These are phyloP conservation scores for Endotrypanum monterogeii DNA, from an alignment of 208 protist genomes.

Conservation along the genomic window DNA sequence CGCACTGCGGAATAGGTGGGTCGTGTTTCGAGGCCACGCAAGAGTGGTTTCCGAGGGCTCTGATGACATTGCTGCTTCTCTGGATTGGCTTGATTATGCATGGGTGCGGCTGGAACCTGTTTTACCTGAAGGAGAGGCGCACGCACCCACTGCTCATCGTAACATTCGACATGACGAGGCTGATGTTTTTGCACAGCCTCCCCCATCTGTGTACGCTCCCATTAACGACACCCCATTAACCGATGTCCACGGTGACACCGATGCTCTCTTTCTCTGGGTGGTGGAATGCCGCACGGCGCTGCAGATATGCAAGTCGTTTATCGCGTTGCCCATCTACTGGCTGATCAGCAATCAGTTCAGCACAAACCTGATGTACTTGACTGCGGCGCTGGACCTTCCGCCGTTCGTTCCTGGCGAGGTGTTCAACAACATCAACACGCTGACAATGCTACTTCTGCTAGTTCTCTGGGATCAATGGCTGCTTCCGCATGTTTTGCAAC, in stretches of 20 bases:
- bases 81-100: slow-evolving; percentile 28
- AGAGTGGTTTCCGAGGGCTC: not conserved
- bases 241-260: not conserved
- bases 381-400: slow-evolving; percentile 42
- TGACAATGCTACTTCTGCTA: slow-evolving; percentile 56
- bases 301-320: slow-evolving; percentile 46
- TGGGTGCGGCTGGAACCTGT: not conserved
- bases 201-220: too few species aligned
- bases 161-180: not conserved
- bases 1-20: slow-evolving; percentile 30
- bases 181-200: not conserved
- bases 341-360: slow-evolving; percentile 72
- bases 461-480: slow-evolving; percentile 44
- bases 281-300: slow-evolving; percentile 45
- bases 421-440: slow-evolving; percentile 76
- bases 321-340: slow-evolving; percentile 74
- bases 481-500: slow-evolving; percentile 34
- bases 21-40: slow-evolving; percentile 3
- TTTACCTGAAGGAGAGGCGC: too few species aligned
- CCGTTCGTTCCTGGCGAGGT: slow-evolving; percentile 48
- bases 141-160: not conserved
- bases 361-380: slow-evolving; percentile 67
- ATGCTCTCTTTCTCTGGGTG: slow-evolving; percentile 15
- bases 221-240: not conserved
- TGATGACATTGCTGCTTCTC: not conserved